Evolutionary conservation across 768 basidiomycete species (phyloP).

Genomic region (Mycena vitilis): DNA sequence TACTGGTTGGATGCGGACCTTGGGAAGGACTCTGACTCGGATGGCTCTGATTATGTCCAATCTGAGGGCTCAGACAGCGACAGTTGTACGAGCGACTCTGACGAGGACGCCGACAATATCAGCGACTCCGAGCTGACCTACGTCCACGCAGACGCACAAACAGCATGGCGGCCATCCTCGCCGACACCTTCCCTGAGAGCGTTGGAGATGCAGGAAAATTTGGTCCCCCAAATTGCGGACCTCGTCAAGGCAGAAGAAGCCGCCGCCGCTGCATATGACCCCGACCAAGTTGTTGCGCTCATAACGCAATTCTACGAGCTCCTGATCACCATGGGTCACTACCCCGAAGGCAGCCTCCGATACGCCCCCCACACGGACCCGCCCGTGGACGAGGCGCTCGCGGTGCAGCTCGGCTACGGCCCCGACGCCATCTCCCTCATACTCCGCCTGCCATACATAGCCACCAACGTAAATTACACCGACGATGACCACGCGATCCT

Average conservation of each 20-base stretch:
- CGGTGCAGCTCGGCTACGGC: slow-evolving; percentile 24
- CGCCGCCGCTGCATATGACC: slow-evolving; percentile 16
- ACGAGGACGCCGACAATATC: background rate
- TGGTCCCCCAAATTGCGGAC: slow-evolving; percentile 13
- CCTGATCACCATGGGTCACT: slow-evolving; percentile 28
- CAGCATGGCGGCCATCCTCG: background rate
- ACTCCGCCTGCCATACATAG: slow-evolving; percentile 20
- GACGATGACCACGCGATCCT: background rate
- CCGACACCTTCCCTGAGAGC: background rate
- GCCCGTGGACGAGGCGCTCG: slow-evolving; percentile 18
- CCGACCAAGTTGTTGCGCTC: slow-evolving; percentile 20
- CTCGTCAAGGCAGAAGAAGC: slow-evolving; percentile 26
- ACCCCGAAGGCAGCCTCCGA: slow-evolving; percentile 14
- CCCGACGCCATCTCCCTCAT: slow-evolving; percentile 21
- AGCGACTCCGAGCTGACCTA: slow-evolving; percentile 14
- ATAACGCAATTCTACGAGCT: slow-evolving; percentile 27
- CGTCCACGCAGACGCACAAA: background rate
- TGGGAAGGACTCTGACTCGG: background rate
- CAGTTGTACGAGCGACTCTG: slow-evolving; percentile 1
- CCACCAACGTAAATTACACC: background rate
- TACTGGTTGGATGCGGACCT: slow-evolving; percentile 24
- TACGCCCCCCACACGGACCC: slow-evolving; percentile 25
- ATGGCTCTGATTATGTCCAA: slow-evolving; percentile 6
- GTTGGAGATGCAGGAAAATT: slow-evolving; percentile 11
- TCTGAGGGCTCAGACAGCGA: slow-evolving; percentile 10